phyloP scores from a whole-genome alignment of 108 stramenopile genomes.

The Nannochloropsis gaditana region DNA sequence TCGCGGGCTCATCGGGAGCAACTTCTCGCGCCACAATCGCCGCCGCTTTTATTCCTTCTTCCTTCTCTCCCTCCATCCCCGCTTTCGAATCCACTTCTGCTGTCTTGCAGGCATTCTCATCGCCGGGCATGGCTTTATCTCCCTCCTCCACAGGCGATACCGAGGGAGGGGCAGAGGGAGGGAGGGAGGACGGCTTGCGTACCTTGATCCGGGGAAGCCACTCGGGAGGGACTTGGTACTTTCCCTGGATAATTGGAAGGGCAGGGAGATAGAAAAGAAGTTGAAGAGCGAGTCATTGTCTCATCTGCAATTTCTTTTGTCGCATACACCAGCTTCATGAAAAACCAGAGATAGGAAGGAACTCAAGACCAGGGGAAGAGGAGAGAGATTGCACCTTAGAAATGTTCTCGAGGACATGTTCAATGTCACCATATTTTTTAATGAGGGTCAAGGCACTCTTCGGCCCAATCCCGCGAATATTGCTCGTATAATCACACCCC shows the following conservation, averaged over 20 bases:
- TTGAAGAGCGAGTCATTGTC: background rate
- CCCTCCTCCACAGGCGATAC: background rate
- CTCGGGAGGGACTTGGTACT: background rate
- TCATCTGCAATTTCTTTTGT: conserved; percentile 31
- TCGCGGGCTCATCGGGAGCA: conserved; percentile 45
- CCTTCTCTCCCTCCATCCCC: conserved; percentile 34
- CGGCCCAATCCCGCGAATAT: conserved; percentile 91
- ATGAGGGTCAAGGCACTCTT: conserved; percentile 93
- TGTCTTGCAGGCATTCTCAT: conserved; percentile 2
- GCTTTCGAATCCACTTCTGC: too few relatives aligned
- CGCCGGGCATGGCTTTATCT: conserved; percentile 19
- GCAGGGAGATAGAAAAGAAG: background rate
- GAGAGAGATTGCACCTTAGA: conserved; percentile 70
- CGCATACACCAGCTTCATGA: conserved; percentile 48
- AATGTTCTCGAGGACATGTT: conserved; percentile 67
- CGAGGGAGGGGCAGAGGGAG: background rate
- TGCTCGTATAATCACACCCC: conserved; percentile 96
- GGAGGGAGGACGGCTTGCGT: background rate
- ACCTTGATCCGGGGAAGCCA: background rate
- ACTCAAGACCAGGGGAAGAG: conserved; percentile 67
- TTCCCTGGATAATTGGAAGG: background rate
- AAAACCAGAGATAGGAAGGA: background rate
- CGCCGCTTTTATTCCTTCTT: conserved; percentile 54
- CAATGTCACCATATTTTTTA: conserved; percentile 62
- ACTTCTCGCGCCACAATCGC: conserved; percentile 20